Evolutionary conservation across 2,329 filamentous ascomycete genomes (phyloP).

Genomic region (Periconia digitata): DNA sequence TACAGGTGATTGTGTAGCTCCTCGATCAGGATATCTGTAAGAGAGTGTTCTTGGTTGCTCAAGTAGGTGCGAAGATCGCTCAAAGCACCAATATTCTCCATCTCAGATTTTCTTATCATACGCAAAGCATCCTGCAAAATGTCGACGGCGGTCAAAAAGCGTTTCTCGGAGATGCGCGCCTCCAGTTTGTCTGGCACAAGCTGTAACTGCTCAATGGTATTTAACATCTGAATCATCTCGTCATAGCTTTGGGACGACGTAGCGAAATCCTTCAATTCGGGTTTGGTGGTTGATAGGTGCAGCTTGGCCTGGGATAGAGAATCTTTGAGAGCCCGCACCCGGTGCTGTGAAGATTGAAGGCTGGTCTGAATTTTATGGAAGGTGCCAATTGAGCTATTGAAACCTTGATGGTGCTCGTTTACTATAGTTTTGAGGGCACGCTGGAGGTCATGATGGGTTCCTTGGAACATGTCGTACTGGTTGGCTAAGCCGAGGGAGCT

Average conservation of each 20-base stretch:
- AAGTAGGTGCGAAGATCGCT: slow-evolving; percentile 85
- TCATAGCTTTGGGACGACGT: slow-evolving; percentile 88
- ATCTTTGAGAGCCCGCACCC: slow-evolving; percentile 79
- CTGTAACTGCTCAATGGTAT: slow-evolving; percentile 84
- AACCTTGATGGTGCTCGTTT: slow-evolving; percentile 91
- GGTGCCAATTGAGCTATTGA: slow-evolving; percentile 97
- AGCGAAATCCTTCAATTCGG: slow-evolving; percentile 87
- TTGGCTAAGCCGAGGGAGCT: slow-evolving; percentile 91
- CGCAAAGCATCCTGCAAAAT: slow-evolving; percentile 84
- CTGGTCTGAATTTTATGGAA: slow-evolving; percentile 98
- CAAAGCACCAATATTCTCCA: slow-evolving; percentile 88
- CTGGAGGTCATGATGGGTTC: slow-evolving; percentile 86
- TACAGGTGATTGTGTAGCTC: slow-evolving; percentile 97
- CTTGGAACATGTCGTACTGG: slow-evolving; percentile 81
- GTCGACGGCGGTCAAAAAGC: slow-evolving; percentile 89
- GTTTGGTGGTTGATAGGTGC: slow-evolving; percentile 81
- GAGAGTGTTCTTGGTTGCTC: slow-evolving; percentile 84
- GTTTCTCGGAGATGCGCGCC: slow-evolving; percentile 92
- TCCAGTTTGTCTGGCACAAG: slow-evolving; percentile 90
- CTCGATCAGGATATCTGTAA: slow-evolving; percentile 95
- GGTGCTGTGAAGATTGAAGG: slow-evolving; percentile 83
- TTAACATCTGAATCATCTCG: slow-evolving; percentile 79
- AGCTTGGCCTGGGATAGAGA: slow-evolving; percentile 79
- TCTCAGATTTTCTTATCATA: slow-evolving; percentile 80
- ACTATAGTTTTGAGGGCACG: slow-evolving; percentile 91